A percentile compares a stretch with the other conserved stretches of the same genome.
These are phyloP conservation scores for Lactifluus volemus DNA, from an alignment of 768 basidiomycete species.

Conservation along the genomic window DNA sequence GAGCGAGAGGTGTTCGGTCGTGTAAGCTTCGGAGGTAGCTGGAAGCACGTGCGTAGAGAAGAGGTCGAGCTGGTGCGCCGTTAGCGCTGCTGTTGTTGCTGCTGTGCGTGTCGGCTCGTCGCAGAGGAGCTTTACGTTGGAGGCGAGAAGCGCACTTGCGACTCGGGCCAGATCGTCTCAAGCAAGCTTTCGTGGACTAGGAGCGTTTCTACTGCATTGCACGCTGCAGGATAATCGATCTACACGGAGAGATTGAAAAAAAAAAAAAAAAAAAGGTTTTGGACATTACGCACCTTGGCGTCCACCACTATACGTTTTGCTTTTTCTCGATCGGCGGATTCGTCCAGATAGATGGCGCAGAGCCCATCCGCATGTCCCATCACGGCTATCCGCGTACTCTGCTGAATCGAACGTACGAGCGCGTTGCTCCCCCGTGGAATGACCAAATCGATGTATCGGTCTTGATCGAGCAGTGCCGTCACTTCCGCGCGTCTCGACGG, in stretches of 20 bases:
- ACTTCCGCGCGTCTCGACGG: conserved; percentile 90
- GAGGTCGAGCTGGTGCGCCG: conserved; percentile 17
- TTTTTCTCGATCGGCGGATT: conserved; percentile 67
- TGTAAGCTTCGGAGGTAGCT: conserved; percentile 58
- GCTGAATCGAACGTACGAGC: conserved; percentile 84
- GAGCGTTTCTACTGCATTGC: conserved; percentile 87
- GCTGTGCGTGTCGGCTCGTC: conserved; percentile 56
- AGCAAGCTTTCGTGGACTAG: conserved; percentile 73
- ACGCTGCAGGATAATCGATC: conserved; percentile 93
- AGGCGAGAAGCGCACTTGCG: conserved; percentile 58
- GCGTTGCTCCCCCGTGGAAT: conserved; percentile 93
- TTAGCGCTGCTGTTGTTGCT: conserved; percentile 32
- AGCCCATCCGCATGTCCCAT: conserved; percentile 99
- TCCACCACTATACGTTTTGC: conserved; percentile 79
- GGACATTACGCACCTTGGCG: conserved; percentile 57
- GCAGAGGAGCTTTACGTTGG: conserved; percentile 71
- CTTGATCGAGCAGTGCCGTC: conserved; percentile 73
- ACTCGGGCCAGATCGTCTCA: conserved; percentile 74
- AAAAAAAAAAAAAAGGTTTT: too few relatives aligned
- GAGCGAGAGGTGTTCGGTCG: conserved; percentile 82
- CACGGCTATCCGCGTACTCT: conserved; percentile 85
- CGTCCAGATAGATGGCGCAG: conserved; percentile 85
- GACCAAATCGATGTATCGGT: conserved; percentile 92
- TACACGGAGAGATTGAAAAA: conserved; percentile 25
- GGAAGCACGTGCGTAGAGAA: conserved; percentile 40